phyloP scores from a whole-genome alignment of 139 green algal genomes.

The Micractinium sp. region DNA sequence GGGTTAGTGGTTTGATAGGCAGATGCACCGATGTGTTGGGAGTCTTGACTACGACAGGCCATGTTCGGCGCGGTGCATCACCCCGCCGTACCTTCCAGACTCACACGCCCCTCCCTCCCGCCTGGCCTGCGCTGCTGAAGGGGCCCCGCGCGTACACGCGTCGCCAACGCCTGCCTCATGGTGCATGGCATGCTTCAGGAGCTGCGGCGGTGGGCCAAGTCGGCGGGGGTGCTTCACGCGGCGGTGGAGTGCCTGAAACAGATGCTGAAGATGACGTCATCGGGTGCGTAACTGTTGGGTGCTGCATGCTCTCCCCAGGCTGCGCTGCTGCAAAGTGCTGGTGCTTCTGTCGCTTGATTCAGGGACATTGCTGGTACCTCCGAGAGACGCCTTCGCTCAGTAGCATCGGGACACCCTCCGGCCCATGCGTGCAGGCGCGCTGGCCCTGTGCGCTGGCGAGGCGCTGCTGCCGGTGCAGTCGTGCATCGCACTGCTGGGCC shows the following conservation, averaged over 20 bases:
- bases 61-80: neutral
- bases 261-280: slow-evolving; percentile 22
- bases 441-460: slow-evolving; percentile 11
- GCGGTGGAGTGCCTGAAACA: slow-evolving; percentile 34
- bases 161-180: slow-evolving; percentile 27
- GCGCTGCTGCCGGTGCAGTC: slow-evolving; percentile 27
- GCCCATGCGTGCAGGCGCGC: neutral
- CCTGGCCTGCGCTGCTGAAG: neutral
- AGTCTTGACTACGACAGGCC: neutral
- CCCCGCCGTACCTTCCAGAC: neutral
- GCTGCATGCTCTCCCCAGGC: neutral
- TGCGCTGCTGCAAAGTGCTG: neutral
- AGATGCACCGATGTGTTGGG: no score
- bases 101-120: neutral
- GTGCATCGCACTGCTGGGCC: slow-evolving; percentile 17
- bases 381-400: no score
- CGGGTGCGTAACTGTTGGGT: neutral
- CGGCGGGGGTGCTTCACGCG: slow-evolving; percentile 18
- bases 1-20: no score
- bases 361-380: no score
- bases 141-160: neutral
- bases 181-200: slow-evolving; percentile 14
- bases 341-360: no score
- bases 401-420: neutral
- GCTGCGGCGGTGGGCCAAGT: slow-evolving; percentile 13